A percentile compares a stretch with the other conserved stretches of the same genome.
phyloP scores from a whole-genome alignment of 2,329 filamentous ascomycete genomes.

The Cytospora schulzeri region DNA sequence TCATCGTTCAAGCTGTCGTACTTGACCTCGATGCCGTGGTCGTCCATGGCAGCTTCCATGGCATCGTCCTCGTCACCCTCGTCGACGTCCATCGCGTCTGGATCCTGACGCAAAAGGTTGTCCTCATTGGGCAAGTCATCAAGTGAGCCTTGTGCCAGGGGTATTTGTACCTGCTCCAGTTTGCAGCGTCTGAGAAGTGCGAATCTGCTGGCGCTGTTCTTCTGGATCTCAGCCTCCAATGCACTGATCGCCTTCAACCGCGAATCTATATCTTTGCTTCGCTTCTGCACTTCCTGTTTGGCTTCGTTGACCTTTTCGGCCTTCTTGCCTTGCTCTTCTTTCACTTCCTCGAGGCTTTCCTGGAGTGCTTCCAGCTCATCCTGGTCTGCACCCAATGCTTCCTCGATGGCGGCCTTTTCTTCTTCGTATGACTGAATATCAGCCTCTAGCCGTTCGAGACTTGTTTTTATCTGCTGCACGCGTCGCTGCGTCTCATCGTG shows the following conservation, averaged over 20 bases:
- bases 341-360: constrained; percentile 70
- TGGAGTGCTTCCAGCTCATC: constrained; percentile 77
- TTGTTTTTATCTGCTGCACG: constrained; percentile 67
- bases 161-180: constrained; percentile 88
- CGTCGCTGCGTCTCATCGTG: constrained; percentile 65
- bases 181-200: constrained; percentile 84
- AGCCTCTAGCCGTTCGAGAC: constrained; percentile 65
- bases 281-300: constrained; percentile 78
- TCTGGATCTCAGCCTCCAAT: constrained; percentile 84
- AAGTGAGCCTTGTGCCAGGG: constrained; percentile 74
- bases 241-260: constrained; percentile 72
- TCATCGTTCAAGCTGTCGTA: constrained; percentile 83
- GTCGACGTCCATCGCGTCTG: constrained; percentile 92
- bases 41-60: constrained; percentile 70
- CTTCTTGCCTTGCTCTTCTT: constrained; percentile 67
- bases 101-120: constrained; percentile 72
- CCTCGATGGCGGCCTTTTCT: constrained; percentile 75
- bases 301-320: constrained; percentile 77
- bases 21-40: constrained; percentile 89
- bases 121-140: constrained; percentile 89
- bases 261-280: constrained; percentile 78
- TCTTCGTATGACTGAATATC: constrained; percentile 71
- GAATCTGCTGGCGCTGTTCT: constrained; percentile 82
- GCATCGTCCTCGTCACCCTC: constrained; percentile 65
- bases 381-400: constrained; percentile 70